Base-by-base conservation (phyloP, 768 basidiomycete species). In the Tricholoma bakamatsutake region DNA sequence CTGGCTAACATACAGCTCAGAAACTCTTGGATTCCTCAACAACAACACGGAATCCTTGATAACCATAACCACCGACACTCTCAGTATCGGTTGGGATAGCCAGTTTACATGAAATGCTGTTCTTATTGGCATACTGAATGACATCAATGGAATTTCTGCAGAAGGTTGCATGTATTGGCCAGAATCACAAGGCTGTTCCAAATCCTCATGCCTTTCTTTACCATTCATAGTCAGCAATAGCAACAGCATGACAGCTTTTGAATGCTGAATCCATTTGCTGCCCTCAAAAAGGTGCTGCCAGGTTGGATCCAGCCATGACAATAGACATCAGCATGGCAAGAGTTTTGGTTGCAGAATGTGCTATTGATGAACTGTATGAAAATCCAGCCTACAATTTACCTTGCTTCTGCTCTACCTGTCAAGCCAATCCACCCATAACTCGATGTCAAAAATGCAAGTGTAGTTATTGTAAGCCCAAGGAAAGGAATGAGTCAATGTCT, bases 71-170 rank as follows among this genome's bases (percentile, higher is more conserved):
- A 62, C 61, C 0, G 63, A 64, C 30, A 53, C 58, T n/a, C 46
- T 62, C 10, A 61, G 61, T 45, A 57, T 64, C 4, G 63, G 63
- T 5, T 61, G 60, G 60, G 61, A 62, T 40, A 58, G 56, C 34
- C 43, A 43, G n/a, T 31, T 7, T 17, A 61, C 57, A 11, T 13
- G 12, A 21, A 48, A 61, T 40, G 61, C 57, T 3, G 52, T 64
- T 30, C 46, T 64, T 43, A 28, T 58, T 37, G 63, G 60, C 2
- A 57, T 55, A 40, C 59, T 57, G 8, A 45, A 28, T 21, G 40
- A 58, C 30, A 51, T 61, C 21, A 54, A 61, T 37, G n/a, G 50
- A 61, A 27, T 61, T 61, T 39, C 37, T 61, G 11, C 60, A 61
- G 34, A 61, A 61, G 46, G 56, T 58, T 31, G 60, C 57, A 4